Conservation (phyloP, 208 protist genomes). For the Trypanosoma rangeli region DNA sequence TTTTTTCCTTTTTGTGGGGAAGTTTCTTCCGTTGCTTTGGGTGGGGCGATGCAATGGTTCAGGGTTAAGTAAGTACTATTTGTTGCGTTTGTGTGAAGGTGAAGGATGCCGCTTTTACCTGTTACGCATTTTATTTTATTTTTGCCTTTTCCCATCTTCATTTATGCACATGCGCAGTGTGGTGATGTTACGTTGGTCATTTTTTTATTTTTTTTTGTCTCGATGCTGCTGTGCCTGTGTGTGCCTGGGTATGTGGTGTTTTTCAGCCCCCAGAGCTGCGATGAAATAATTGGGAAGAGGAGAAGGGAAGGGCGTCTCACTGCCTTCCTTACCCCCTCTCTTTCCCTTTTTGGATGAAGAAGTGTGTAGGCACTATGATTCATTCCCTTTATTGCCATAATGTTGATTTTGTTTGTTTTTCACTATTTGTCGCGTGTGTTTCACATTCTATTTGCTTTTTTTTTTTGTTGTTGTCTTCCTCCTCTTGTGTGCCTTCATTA, state of each 20-base stretch:
- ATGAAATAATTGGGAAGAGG: no score
- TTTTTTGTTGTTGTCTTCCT: not conserved
- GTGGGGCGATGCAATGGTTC: not conserved
- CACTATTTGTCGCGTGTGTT: not conserved
- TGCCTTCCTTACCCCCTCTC: not conserved
- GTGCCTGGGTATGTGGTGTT: not conserved
- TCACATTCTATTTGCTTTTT: not conserved
- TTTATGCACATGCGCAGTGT: not conserved
- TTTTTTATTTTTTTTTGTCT: not conserved
- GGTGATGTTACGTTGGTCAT: not conserved
- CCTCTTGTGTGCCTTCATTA: not conserved
- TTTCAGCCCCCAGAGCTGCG: no score
- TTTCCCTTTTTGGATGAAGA: not conserved
- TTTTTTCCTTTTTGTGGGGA: not conserved
- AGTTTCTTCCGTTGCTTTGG: not conserved
- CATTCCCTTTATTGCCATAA: no score
- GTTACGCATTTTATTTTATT: not conserved
- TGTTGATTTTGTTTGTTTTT: not conserved
- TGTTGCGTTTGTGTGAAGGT: not conserved
- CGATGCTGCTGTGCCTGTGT: not conserved
- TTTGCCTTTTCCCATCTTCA: constrained; percentile 8
- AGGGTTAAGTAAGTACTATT: not conserved
- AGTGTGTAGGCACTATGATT: no score
- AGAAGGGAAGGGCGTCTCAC: not conserved
- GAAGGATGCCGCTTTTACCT: not conserved